These are phyloP conservation scores for Calocybe gangraenosa DNA, from an alignment of 768 basidiomycete species.

Conservation along the genomic window DNA sequence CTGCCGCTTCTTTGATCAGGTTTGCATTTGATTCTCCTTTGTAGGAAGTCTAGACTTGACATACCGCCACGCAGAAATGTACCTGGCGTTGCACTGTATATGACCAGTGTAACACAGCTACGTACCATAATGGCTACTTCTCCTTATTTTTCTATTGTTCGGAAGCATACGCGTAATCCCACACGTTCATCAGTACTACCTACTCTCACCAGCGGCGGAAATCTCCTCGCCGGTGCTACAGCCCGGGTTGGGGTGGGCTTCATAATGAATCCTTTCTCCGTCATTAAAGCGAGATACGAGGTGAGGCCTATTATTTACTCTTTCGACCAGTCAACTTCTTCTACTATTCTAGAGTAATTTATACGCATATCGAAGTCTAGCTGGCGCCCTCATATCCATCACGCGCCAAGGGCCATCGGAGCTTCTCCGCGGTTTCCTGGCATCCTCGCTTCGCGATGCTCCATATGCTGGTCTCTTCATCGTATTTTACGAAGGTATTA, in stretches of 20 bases:
- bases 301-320: slow-evolving; percentile 32
- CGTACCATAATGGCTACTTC: slow-evolving; percentile 73
- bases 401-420: slow-evolving; percentile 73
- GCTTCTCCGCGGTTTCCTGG: slow-evolving; percentile 79
- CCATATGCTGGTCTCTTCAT: slow-evolving; percentile 92
- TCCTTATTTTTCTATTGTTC: slow-evolving; percentile 55
- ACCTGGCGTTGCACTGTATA: slow-evolving; percentile 90
- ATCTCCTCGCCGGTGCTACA: slow-evolving; percentile 82
- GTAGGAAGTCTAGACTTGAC: slow-evolving; percentile 1
- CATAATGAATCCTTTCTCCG: slow-evolving; percentile 83
- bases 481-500: slow-evolving; percentile 84
- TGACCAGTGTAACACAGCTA: slow-evolving; percentile 80
- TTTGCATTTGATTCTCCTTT: slow-evolving; percentile 14
- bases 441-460: slow-evolving; percentile 89
- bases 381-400: slow-evolving; percentile 55
- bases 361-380: slow-evolving; percentile 63
- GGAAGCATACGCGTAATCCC: slow-evolving; percentile 18
- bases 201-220: slow-evolving; percentile 70
- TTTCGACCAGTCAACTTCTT: slow-evolving; percentile 5
- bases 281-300: slow-evolving; percentile 91
- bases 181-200: slow-evolving; percentile 55
- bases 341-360: slow-evolving; percentile 59
- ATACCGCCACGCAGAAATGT: slow-evolving; percentile 58
- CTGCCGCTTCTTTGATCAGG: slow-evolving; percentile 75
- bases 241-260: slow-evolving; percentile 80